Evolutionary conservation across 805 yeast genomes (phyloP).

Genomic region (Ogataea naganishii): DNA sequence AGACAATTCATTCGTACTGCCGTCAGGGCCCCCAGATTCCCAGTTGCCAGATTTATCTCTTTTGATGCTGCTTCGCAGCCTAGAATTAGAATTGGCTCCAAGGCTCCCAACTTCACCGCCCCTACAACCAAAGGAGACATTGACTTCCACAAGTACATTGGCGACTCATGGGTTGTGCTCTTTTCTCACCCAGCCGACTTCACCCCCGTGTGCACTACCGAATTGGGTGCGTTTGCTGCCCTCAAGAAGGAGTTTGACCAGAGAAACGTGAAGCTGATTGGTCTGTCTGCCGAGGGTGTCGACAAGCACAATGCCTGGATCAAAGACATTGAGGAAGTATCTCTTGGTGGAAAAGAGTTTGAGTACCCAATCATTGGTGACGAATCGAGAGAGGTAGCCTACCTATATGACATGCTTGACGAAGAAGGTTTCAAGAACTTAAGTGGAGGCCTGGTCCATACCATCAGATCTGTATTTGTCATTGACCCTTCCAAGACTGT

Average conservation of each 20-base stretch:
- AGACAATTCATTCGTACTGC: constrained; percentile 11
- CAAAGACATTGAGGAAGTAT: constrained; percentile 81
- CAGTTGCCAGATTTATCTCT: constrained; percentile 24
- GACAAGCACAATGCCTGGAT: constrained; percentile 81
- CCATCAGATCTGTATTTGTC: constrained; percentile 87
- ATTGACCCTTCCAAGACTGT: constrained; percentile 88
- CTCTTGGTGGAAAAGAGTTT: constrained; percentile 59
- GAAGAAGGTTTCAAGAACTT: constrained; percentile 74
- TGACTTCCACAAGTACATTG: constrained; percentile 81
- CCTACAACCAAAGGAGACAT: constrained; percentile 75
- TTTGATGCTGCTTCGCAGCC: constrained; percentile 48
- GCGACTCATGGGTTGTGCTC: constrained; percentile 54
- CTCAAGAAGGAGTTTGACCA: constrained; percentile 82
- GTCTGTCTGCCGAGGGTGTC: constrained; percentile 78
- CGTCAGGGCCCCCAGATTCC: constrained; percentile 4
- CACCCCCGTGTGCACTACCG: constrained; percentile 77
- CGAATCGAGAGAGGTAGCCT: constrained; percentile 75
- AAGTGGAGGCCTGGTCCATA: constrained; percentile 65
- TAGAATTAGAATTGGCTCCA: constrained; percentile 69
- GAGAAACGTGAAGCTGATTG: constrained; percentile 83
- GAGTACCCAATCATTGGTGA: constrained; percentile 90
- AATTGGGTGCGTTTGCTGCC: constrained; percentile 84
- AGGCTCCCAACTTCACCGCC: constrained; percentile 84
- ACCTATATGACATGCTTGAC: constrained; percentile 79
- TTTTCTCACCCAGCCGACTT: constrained; percentile 74